A percentile compares a stretch with the other conserved stretches of the same genome.
phyloP scores from a whole-genome alignment of 805 yeast species.

The Pichia exigua region DNA sequence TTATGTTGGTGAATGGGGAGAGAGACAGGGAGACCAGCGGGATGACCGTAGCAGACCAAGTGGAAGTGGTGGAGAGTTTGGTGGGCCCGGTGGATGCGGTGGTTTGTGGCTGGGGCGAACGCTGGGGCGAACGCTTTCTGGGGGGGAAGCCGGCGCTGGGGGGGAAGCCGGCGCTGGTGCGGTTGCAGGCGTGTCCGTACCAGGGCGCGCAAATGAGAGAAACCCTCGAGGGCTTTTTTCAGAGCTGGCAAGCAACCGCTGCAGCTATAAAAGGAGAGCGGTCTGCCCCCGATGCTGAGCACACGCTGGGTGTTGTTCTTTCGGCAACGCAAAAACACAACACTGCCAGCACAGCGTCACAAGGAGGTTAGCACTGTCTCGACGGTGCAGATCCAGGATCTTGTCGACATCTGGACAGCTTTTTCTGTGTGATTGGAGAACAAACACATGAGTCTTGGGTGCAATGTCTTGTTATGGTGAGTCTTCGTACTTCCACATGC shows the following conservation, averaged over 20 bases:
- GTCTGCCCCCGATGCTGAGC: background rate
- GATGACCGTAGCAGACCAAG: background rate
- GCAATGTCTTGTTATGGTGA: slow-evolving; percentile 5
- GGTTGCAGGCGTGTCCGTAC: background rate
- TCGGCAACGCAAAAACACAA: background rate
- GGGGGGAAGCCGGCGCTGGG: background rate
- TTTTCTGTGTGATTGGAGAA: slow-evolving; percentile 1
- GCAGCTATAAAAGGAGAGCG: background rate
- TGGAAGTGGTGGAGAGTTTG: background rate
- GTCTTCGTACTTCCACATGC: slow-evolving; percentile 8
- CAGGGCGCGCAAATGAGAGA: background rate
- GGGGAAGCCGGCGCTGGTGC: background rate
- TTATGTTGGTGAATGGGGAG: background rate
- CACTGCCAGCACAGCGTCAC: slow-evolving; percentile 6
- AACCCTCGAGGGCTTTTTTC: background rate
- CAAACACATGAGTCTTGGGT: slow-evolving; percentile 7
- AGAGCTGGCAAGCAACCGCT: background rate
- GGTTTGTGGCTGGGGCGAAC: background rate
- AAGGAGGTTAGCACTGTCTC: slow-evolving; percentile 4
- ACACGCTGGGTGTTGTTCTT: slow-evolving; percentile 3
- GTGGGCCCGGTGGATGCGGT: background rate
- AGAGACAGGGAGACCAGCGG: background rate
- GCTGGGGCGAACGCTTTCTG: background rate
- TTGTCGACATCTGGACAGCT: background rate
- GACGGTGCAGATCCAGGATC: background rate